Evolutionary conservation across 1,284 basidiomycete genomes (phyloP).

Genomic region (Cutaneotrichosporon sp.): DNA sequence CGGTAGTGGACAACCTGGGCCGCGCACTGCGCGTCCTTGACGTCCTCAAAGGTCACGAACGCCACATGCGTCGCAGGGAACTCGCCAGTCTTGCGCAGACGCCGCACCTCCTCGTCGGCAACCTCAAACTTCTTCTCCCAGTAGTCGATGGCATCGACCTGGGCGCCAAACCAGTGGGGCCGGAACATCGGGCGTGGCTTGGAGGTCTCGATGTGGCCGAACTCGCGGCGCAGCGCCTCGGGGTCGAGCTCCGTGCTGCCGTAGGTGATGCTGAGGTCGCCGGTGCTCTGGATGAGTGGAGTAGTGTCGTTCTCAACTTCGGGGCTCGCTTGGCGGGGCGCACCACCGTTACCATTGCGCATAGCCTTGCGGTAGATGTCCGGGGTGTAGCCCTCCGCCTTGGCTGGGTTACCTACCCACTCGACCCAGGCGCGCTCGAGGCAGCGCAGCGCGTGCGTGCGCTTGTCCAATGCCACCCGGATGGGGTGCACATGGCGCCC

Average conservation of each 20-base stretch:
- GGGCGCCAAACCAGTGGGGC: slow-evolving; percentile 49
- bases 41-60: slow-evolving; percentile 96
- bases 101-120: slow-evolving; percentile 68
- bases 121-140: slow-evolving; percentile 74
- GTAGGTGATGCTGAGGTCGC: neutral
- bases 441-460: slow-evolving; percentile 73
- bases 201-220: slow-evolving; percentile 34
- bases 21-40: slow-evolving; percentile 90
- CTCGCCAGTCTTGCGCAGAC: slow-evolving; percentile 55
- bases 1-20: slow-evolving; percentile 80
- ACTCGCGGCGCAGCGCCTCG: slow-evolving; percentile 22
- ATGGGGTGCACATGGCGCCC: slow-evolving; percentile 78
- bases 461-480: slow-evolving; percentile 68
- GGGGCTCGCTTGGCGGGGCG: neutral
- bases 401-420: slow-evolving; percentile 90
- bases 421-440: slow-evolving; percentile 83
- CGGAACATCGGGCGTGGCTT: slow-evolving; percentile 41
- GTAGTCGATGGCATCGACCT: slow-evolving; percentile 82
- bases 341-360: neutral
- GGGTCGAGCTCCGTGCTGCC: slow-evolving; percentile 37
- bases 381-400: slow-evolving; percentile 47
- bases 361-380: slow-evolving; percentile 32
- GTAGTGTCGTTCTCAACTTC: neutral
- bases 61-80: slow-evolving; percentile 80
- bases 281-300: neutral